Percentiles rank a stretch among this genome's conserved stretches.
phyloP scores from a whole-genome alignment of 1,284 basidiomycete genomes.

The Inonotus obliquus region DNA sequence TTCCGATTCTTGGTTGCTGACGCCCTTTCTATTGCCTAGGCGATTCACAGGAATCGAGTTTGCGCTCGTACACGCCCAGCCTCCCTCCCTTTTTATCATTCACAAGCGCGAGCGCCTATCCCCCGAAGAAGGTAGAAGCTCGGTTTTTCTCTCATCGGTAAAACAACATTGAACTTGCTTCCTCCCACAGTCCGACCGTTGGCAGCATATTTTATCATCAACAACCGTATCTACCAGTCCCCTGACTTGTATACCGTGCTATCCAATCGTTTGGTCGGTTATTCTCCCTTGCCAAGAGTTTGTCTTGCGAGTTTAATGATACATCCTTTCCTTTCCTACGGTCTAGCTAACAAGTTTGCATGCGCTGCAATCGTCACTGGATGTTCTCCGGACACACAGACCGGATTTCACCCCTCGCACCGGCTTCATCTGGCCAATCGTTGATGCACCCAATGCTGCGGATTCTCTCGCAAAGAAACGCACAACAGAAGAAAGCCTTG shows the following conservation, averaged over 20 bases:
- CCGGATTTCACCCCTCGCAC: constrained; percentile 76
- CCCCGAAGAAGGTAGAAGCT: constrained; percentile 65
- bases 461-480: constrained; percentile 39
- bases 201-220: constrained; percentile 79
- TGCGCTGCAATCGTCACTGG: constrained; percentile 68
- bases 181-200: constrained; percentile 56
- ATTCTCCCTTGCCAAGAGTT: background rate
- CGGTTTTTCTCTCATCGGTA: constrained; percentile 2
- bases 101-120: constrained; percentile 80
- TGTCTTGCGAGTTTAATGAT: background rate
- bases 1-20: background rate
- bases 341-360: constrained; percentile 64
- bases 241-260: constrained; percentile 79
- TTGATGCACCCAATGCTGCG: constrained; percentile 44
- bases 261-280: constrained; percentile 72
- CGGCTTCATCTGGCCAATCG: constrained; percentile 76
- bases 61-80: constrained; percentile 69
- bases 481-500: constrained; percentile 28
- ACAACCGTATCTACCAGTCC: constrained; percentile 82
- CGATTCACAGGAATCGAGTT: constrained; percentile 83
- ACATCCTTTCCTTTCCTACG: background rate
- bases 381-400: constrained; percentile 60
- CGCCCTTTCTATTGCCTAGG: constrained; percentile 34
- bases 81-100: constrained; percentile 78
- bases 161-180: constrained; percentile 14